Conservation (phyloP, 2,329 filamentous ascomycete genomes). For the Alternaria arbusti region DNA sequence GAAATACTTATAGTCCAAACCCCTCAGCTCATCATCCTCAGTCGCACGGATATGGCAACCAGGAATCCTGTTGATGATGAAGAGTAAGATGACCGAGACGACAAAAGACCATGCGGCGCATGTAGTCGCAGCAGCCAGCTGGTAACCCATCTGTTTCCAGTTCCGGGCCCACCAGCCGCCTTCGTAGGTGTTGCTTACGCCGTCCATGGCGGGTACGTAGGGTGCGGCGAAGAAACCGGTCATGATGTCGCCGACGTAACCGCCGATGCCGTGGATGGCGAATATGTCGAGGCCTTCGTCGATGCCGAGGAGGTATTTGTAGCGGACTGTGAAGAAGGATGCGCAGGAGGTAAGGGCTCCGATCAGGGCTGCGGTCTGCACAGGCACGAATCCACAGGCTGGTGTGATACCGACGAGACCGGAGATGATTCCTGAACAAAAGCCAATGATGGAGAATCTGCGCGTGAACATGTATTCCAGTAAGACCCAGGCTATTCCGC, state of each 20-base stretch:
- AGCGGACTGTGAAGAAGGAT: constrained; percentile 55
- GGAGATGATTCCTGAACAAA: constrained; percentile 62
- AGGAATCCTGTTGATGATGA: constrained; percentile 64
- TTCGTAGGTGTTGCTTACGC: constrained; percentile 53
- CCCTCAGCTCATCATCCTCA: constrained; percentile 62
- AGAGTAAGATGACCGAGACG: constrained; percentile 60
- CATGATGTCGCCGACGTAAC: constrained; percentile 62
- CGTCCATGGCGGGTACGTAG: constrained; percentile 60
- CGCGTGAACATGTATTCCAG: constrained; percentile 59
- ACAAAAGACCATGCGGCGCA: constrained; percentile 63
- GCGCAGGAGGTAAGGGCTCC: constrained; percentile 59
- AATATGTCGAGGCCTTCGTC: constrained; percentile 68
- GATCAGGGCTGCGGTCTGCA: constrained; percentile 60
- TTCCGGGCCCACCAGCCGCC: constrained; percentile 61
- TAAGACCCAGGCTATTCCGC: constrained; percentile 60
- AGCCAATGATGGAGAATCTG: constrained; percentile 60
- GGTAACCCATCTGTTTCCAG: constrained; percentile 62
- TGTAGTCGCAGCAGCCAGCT: constrained; percentile 63
- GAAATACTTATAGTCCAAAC: constrained; percentile 61
- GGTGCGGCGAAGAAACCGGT: constrained; percentile 64
- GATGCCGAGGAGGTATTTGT: constrained; percentile 60
- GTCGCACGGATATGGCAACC: constrained; percentile 62
- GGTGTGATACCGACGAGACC: constrained; percentile 66
- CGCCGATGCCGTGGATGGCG: constrained; percentile 66
- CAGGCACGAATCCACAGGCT: constrained; percentile 61